A percentile compares a stretch with the other conserved stretches of the same genome.
Conservation (phyloP, 768 basidiomycete genomes). For the Gyrodon lividus region DNA sequence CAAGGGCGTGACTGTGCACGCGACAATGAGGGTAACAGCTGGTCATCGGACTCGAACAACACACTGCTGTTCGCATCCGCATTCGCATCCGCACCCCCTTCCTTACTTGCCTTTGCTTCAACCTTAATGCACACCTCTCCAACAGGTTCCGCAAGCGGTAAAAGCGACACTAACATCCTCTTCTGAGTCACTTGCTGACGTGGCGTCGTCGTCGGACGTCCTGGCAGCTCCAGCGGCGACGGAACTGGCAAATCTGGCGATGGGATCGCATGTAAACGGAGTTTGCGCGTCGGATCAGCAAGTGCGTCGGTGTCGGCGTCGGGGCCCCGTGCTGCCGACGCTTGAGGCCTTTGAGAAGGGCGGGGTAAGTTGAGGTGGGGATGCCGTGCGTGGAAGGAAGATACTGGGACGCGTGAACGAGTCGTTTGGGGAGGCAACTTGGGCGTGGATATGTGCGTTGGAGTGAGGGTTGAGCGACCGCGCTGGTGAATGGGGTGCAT, state of each 20-base stretch:
- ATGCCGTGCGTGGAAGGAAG: conserved; percentile 5
- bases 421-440: neutral
- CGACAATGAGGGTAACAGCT: neutral
- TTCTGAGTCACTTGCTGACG: neutral
- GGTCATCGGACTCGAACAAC: neutral
- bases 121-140: neutral
- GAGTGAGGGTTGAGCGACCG: neutral
- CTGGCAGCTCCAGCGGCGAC: conserved; percentile 1
- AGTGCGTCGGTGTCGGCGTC: neutral
- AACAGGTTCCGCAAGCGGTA: conserved; percentile 1
- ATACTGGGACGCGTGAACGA: neutral
- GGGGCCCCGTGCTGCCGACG: neutral
- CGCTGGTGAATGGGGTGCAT: neutral
- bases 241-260: conserved; percentile 1
- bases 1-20: no score
- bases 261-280: conserved; percentile 1
- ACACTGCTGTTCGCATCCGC: neutral
- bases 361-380: neutral
- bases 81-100: neutral
- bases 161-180: neutral
- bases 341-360: neutral
- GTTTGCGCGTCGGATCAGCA: neutral
- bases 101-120: neutral
- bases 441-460: neutral
- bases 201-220: neutral